Base-by-base conservation (phyloP, 192 early-diverging fungal species). In the Pilaira anomala region DNA sequence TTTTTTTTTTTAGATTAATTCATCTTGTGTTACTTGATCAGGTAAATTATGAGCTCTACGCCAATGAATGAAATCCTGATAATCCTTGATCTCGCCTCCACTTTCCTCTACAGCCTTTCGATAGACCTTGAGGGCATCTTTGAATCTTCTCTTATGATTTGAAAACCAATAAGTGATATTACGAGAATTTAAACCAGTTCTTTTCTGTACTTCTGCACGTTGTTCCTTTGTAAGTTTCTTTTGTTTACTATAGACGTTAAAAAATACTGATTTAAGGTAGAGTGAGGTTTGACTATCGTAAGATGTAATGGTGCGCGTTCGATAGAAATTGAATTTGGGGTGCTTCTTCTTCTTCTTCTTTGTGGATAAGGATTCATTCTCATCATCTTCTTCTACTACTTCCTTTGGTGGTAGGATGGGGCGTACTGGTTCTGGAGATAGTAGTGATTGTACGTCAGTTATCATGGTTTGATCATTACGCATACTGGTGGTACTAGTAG, bases 101-200 rank as follows among this genome's bases (percentile, higher is more conserved):
- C 62, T 63, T 19, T 53, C 13, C 4, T 63, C 33, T 21, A 41
- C 48, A n/a, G 29, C 29, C 21, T 14, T 9, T 24, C 36, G 18
- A 26, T 55, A 68, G 18, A 30, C 28, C 30, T 42, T 9, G 12
- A 60, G 26, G 11, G 42, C 39, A 3, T 42, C 48, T 19, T 48
- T 40, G 16, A 50, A 71, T 52, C 71, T 60, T 12, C 71, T 21
- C 40, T 73, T 73, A 36, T 66, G 64, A 28, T 73, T 73, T 26
- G 71, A 66, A 26, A 73, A 62, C 71, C 71, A 73, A 28, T 73
- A 73, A 18, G 71, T 73, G 26, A 73, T 60, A 7, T 56, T 73
- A 3, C 71, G 46, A 21, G 65, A 53, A n/a, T 60, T n/a, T 19
- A 73, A 33, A 3, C 62, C 65, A n/a, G 71, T 73, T 28, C 56